Base-by-base conservation (phyloP, 164 flowering plant genomes). In the Aristolochia californica region DNA sequence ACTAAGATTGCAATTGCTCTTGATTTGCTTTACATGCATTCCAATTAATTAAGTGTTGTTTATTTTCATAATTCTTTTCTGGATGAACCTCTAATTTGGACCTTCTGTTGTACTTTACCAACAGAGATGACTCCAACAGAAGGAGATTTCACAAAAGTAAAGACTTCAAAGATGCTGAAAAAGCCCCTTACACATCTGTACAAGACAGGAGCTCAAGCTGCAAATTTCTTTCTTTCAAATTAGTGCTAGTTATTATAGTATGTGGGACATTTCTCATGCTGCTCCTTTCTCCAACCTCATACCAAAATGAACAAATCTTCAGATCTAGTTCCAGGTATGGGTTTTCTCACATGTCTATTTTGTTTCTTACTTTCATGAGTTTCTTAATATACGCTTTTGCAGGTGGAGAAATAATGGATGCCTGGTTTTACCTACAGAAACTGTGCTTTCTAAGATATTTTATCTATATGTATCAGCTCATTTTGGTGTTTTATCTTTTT, bases 221-320 rank as follows among this genome's bases (percentile, higher is more conserved):
- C 82, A 88, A 71, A 64, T 53, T 69, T 52, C 49, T 73, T 48
- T 53, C 76, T 10, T 68, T 83, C 62, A 84, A 86, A 57, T 61
- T 82, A 53, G 73, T 84, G 48, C 65, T 84, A 44, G 62, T 74
- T 43, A 53, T 83, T 51, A 75, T 86, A 28, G 26, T 75, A 18
- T 68, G 75, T 54, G 88, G 81, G 48, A 69, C 88, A 17, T 66
- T 84, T 53, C 47, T 79, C 7, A 80, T 83, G 4, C 57, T 88
- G 38, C 70, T 81, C 50, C 72, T 66, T 62, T 78, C 82, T 62
- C 96, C 88, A 22, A 68, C 82, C 0, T 43, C 73, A 22, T 68
- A 81, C 24, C 69, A 62, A 55, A 68, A 74, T 22, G 88, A 80
- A 18, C 71, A n/a, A n/a, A n/a, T n/a, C n/a, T n/a, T n/a, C 80